Percentiles rank a stretch among this genome's conserved stretches.
Conservation (phyloP, 176 grass and related monocot genomes). For the Avena sativa region DNA sequence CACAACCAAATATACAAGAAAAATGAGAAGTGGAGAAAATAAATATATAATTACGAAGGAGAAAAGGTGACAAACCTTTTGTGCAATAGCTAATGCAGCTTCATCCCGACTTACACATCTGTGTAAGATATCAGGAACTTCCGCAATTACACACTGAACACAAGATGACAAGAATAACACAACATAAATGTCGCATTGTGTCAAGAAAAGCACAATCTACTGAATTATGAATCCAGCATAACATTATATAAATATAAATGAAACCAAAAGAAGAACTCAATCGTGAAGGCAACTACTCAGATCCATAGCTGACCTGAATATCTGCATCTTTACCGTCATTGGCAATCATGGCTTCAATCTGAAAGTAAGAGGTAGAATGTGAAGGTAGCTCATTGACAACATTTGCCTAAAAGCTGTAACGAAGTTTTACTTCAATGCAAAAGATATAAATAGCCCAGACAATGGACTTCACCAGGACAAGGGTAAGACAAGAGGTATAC, state of each 20-base stretch:
- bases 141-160: slow-evolving; percentile 79
- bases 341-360: slow-evolving; percentile 82
- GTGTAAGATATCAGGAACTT: slow-evolving; percentile 88
- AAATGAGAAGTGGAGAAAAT: slow-evolving; percentile 16
- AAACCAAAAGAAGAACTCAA: background rate
- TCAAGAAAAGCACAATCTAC: slow-evolving; percentile 16
- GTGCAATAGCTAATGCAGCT: slow-evolving; percentile 81
- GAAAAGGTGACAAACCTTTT: slow-evolving; percentile 63
- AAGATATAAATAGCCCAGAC: background rate
- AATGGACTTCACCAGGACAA: slow-evolving; percentile 20
- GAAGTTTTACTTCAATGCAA: background rate
- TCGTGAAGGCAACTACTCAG: slow-evolving; percentile 24
- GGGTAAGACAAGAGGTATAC: background rate
- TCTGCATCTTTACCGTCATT: slow-evolving; percentile 76
- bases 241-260: background rate
- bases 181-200: slow-evolving; percentile 34
- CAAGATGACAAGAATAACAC: slow-evolving; percentile 31
- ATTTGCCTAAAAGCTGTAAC: background rate
- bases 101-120: slow-evolving; percentile 90
- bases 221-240: slow-evolving; percentile 4
- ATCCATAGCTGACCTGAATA: slow-evolving; percentile 72
- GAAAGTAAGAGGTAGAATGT: slow-evolving; percentile 45
- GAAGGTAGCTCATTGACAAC: slow-evolving; percentile 6
- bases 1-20: slow-evolving; percentile 13
- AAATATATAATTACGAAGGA: background rate